Conservation (phyloP, 768 basidiomycete species). For the Coprinopsis marcescibilis region DNA sequence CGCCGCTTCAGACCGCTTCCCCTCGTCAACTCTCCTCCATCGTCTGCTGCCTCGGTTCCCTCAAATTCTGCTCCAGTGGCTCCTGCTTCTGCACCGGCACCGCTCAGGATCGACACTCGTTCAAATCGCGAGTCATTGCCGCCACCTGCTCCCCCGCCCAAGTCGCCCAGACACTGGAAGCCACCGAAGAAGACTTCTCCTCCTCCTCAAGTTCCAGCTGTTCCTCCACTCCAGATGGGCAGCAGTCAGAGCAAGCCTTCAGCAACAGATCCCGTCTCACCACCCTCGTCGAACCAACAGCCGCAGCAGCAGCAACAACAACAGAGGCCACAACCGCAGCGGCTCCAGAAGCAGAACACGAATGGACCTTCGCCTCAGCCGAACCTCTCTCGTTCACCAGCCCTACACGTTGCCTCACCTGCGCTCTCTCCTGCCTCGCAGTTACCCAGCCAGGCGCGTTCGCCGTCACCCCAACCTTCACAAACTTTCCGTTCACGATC, state of each 20-base stretch:
- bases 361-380: no score
- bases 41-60: background rate
- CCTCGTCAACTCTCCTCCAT: no score
- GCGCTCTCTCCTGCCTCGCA: background rate
- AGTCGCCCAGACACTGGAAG: slow-evolving; percentile 8
- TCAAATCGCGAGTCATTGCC: background rate
- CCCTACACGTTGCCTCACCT: no score
- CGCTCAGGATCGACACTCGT: background rate
- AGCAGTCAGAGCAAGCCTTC: slow-evolving; percentile 11
- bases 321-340: background rate
- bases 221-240: slow-evolving; percentile 8
- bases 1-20: background rate
- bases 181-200: background rate
- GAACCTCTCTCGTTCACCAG: no score
- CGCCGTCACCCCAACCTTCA: background rate
- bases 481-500: slow-evolving; percentile 6
- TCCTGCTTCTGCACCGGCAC: background rate
- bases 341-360: slow-evolving; percentile 4
- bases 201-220: background rate
- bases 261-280: background rate
- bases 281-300: background rate
- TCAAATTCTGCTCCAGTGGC: background rate
- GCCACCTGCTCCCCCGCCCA: slow-evolving; percentile 9
- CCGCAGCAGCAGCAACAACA: slow-evolving; percentile 1
- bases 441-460: background rate